Evolutionary conservation across 2,329 filamentous ascomycete genomes (phyloP).

Genomic region (Geoglossum cookeanum): DNA sequence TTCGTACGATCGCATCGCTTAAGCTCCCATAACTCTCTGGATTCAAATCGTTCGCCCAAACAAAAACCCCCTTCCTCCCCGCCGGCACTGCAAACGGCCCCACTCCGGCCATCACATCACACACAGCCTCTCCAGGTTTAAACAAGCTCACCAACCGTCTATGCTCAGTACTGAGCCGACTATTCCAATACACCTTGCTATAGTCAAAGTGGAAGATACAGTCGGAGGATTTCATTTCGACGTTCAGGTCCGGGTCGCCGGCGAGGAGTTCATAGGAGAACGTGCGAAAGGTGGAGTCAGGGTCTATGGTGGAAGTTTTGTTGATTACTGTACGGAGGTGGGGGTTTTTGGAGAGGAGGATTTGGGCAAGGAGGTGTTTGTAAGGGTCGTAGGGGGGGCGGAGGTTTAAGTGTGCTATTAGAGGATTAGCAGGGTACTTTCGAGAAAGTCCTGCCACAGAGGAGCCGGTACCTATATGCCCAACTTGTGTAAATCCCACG

Average conservation of each 20-base stretch:
- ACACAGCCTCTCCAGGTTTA: constrained; percentile 69
- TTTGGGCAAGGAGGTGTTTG: constrained; percentile 66
- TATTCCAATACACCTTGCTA: constrained; percentile 96
- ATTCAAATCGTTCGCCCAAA: constrained; percentile 95
- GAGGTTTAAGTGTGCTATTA: constrained; percentile 69
- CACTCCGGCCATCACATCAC: constrained; percentile 93
- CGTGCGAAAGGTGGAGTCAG: constrained; percentile 70
- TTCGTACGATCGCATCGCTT: constrained; percentile 46
- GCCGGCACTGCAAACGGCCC: constrained; percentile 88
- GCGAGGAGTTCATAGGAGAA: constrained; percentile 83
- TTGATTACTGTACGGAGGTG: constrained; percentile 79
- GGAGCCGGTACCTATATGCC: constrained; percentile 50
- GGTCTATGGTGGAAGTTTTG: constrained; percentile 77
- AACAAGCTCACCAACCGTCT: constrained; percentile 59
- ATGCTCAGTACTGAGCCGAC: constrained; percentile 76
- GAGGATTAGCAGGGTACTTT: neutral
- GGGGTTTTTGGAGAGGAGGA: constrained; percentile 79
- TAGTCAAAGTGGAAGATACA: constrained; percentile 91
- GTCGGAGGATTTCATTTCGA: constrained; percentile 61
- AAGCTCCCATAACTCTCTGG: constrained; percentile 67
- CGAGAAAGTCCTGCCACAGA: no score
- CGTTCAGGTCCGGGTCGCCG: constrained; percentile 64
- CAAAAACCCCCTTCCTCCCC: constrained; percentile 75
- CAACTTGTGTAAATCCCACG: constrained; percentile 69
- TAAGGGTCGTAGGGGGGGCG: constrained; percentile 67